Evolutionary conservation across 202 grass and related monocot species (phyloP).

Genomic region (Carex arenaria): DNA sequence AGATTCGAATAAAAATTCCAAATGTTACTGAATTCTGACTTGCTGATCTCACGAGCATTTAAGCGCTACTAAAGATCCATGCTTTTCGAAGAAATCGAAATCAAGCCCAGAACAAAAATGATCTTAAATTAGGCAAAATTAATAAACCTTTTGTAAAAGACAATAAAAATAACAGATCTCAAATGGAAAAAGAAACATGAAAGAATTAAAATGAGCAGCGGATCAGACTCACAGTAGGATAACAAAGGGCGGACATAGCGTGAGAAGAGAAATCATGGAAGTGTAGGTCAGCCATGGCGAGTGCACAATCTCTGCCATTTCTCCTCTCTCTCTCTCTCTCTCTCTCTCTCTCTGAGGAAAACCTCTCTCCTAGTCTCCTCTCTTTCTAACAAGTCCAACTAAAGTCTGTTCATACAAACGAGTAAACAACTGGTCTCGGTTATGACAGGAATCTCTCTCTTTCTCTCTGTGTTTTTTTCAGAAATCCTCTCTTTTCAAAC

Average conservation of each 20-base stretch:
- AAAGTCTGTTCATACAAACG: background rate
- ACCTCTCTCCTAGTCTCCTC: background rate
- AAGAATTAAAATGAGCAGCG: background rate
- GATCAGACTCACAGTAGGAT: conserved; percentile 74
- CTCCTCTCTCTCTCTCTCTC: background rate
- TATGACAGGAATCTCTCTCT: background rate
- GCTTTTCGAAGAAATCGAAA: background rate
- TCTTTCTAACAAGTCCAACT: background rate
- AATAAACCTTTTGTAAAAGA: background rate
- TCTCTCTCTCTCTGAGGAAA: background rate
- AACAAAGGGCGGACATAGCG: conserved; percentile 95
- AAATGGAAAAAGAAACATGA: background rate
- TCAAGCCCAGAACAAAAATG: background rate
- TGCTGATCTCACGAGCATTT: background rate
- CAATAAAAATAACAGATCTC: background rate
- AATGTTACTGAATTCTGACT: background rate
- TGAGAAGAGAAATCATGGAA: conserved; percentile 87
- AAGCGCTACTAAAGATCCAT: background rate
- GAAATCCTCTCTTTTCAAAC: background rate
- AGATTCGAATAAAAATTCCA: background rate
- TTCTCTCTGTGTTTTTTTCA: background rate
- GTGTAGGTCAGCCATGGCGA: conserved; percentile 71
- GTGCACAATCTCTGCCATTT: conserved; percentile 64
- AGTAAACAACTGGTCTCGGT: background rate
- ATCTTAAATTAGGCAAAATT: background rate